Conservation (phyloP, 2,329 filamentous ascomycete genomes). For the Cryoendolithus antarcticus region DNA sequence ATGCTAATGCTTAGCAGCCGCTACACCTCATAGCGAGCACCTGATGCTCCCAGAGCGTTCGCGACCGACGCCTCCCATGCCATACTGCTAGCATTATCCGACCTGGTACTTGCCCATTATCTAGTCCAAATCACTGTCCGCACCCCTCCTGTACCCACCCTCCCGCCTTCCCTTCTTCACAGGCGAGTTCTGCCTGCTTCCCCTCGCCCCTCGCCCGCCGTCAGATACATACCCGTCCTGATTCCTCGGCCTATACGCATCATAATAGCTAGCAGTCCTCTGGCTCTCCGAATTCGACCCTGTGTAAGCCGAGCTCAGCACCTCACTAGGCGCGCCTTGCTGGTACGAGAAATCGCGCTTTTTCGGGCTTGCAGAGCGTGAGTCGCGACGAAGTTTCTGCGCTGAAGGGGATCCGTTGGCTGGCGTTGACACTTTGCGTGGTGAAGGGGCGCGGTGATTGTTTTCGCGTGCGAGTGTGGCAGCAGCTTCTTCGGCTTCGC, state of each 20-base stretch:
- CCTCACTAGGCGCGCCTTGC: constrained; percentile 19
- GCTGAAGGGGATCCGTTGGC: constrained; percentile 17
- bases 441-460: constrained; percentile 12
- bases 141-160: constrained; percentile 18
- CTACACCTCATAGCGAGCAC: too few relatives aligned
- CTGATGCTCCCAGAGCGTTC: too few relatives aligned
- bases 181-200: constrained; percentile 23
- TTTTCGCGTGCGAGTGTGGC: constrained; percentile 23
- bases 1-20: too few relatives aligned
- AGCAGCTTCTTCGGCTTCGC: constrained; percentile 29
- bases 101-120: not conserved
- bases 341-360: constrained; percentile 25
- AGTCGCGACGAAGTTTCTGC: constrained; percentile 15
- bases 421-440: constrained; percentile 14
- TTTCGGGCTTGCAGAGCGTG: constrained; percentile 19
- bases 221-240: constrained; percentile 10
- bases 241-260: constrained; percentile 22
- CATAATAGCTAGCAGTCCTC: constrained; percentile 22
- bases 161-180: constrained; percentile 15
- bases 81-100: too few relatives aligned
- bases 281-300: constrained; percentile 13
- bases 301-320: constrained; percentile 28
- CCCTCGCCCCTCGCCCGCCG: constrained; percentile 6
- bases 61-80: too few relatives aligned
- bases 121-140: constrained; percentile 17